A percentile compares a stretch with the other conserved stretches of the same genome.
These are phyloP conservation scores for Gossypium davidsonii DNA, from an alignment of 441 rosid genomes.

Conservation along the genomic window DNA sequence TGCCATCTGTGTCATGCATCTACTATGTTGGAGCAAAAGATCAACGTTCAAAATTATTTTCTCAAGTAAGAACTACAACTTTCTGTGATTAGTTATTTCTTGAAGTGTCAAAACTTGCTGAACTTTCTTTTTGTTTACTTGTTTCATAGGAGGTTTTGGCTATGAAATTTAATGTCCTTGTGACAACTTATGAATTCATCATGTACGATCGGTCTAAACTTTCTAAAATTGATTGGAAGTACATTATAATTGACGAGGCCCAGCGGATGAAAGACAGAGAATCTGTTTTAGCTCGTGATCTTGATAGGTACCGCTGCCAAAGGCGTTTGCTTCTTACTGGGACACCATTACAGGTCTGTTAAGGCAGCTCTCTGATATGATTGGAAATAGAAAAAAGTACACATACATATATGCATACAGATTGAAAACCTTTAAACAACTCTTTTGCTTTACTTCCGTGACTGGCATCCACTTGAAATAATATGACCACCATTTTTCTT, in stretches of 20 bases:
- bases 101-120: slow-evolving; percentile 17
- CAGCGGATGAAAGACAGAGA: slow-evolving; percentile 99
- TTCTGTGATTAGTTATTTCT: not conserved
- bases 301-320: slow-evolving; percentile 97
- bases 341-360: slow-evolving; percentile 96
- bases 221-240: slow-evolving; percentile 98
- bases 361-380: slow-evolving; percentile 15
- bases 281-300: slow-evolving; percentile 99
- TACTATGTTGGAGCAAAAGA: slow-evolving; percentile 94
- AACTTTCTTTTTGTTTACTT: slow-evolving; percentile 21
- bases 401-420: not conserved
- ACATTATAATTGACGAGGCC: slow-evolving; percentile 97
- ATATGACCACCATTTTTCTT: not conserved
- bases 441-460: not conserved
- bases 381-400: not conserved
- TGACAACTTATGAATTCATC: slow-evolving; percentile 98
- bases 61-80: slow-evolving; percentile 58
- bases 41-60: slow-evolving; percentile 84
- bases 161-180: slow-evolving; percentile 96
- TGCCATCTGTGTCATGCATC: slow-evolving; percentile 96
- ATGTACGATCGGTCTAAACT: slow-evolving; percentile 99
- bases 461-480: not conserved
- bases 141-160: slow-evolving; percentile 80
- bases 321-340: slow-evolving; percentile 99
- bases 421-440: not conserved